Evolutionary conservation across 345 rosid species (phyloP).

Genomic region (Camelina hispida): DNA sequence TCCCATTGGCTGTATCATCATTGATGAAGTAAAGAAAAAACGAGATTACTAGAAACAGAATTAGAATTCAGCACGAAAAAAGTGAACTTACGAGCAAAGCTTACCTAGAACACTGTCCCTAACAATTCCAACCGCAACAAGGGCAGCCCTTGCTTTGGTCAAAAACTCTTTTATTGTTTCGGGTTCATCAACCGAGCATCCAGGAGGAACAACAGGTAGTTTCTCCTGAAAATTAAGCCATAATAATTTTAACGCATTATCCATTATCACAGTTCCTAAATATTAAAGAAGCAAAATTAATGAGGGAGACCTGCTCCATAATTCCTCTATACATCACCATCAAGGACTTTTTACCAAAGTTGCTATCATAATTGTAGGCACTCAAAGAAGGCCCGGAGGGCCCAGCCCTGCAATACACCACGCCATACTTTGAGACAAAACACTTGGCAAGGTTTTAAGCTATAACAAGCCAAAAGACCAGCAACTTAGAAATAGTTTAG

Average conservation of each 20-base stretch:
- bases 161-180: conserved; percentile 83
- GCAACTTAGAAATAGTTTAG: conserved; percentile 20
- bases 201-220: conserved; percentile 94
- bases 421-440: conserved; percentile 37
- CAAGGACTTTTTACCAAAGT: conserved; percentile 89
- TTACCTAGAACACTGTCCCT: conserved; percentile 86
- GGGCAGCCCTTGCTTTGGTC: conserved; percentile 91
- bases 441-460: conserved; percentile 10
- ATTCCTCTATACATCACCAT: conserved; percentile 95
- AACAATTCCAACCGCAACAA: conserved; percentile 96
- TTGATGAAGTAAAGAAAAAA: conserved; percentile 15
- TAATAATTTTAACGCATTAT: conserved; percentile 22
- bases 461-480: conserved; percentile 26
- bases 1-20: conserved; percentile 73
- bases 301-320: conserved; percentile 78
- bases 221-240: conserved; percentile 67
- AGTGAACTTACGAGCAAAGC: conserved; percentile 26
- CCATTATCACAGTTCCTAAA: conserved; percentile 25
- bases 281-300: conserved; percentile 23
- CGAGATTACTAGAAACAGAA: conserved; percentile 13
- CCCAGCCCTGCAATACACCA: conserved; percentile 79
- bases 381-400: conserved; percentile 86
- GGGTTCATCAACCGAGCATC: conserved; percentile 86
- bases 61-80: neutral
- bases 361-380: conserved; percentile 95